phyloP scores from a whole-genome alignment of 495 filamentous ascomycete genomes.

The Aspergillus nanangensis region DNA sequence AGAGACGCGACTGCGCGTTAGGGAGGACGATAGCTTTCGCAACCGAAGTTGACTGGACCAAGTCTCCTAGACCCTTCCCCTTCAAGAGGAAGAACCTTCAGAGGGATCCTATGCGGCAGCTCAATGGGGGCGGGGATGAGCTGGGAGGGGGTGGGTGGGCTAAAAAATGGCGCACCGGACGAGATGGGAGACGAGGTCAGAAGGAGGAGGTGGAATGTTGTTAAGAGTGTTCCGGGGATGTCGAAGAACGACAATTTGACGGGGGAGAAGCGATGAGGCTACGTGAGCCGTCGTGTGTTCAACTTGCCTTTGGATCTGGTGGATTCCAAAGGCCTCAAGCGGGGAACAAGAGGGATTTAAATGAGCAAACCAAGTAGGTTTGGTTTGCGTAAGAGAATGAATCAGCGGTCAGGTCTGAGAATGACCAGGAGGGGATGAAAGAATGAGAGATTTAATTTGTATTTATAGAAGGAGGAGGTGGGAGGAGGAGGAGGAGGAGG shows the following conservation, averaged over 20 bases:
- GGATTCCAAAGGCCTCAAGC: constrained; percentile 55
- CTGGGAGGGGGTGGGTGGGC: constrained; percentile 49
- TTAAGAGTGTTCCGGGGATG: constrained; percentile 61
- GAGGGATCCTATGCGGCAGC: constrained; percentile 99
- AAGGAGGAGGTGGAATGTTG: constrained; percentile 68
- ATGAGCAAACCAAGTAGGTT: constrained; percentile 2
- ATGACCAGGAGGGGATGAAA: background rate
- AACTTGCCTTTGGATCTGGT: constrained; percentile 56
- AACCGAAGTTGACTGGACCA: constrained; percentile 78
- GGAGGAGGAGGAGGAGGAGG: constrained; percentile 1
- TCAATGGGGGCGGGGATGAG: constrained; percentile 58
- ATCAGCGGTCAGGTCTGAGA: constrained; percentile 12
- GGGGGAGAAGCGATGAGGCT: constrained; percentile 60
- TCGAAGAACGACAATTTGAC: constrained; percentile 72
- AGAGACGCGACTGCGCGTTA: constrained; percentile 54
- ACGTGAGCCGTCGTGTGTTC: constrained; percentile 61
- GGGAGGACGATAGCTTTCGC: constrained; percentile 85
- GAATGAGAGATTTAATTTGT: constrained; percentile 24
- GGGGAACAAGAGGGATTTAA: constrained; percentile 7
- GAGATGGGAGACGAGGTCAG: constrained; percentile 55
- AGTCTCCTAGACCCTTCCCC: constrained; percentile 93
- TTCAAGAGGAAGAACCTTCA: constrained; percentile 91
- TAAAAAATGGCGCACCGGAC: constrained; percentile 48
- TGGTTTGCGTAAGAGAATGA: constrained; percentile 3
- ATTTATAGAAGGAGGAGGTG: constrained; percentile 3